phyloP scores from a whole-genome alignment of 768 basidiomycete species.

The Xerocomus potaroensis region DNA sequence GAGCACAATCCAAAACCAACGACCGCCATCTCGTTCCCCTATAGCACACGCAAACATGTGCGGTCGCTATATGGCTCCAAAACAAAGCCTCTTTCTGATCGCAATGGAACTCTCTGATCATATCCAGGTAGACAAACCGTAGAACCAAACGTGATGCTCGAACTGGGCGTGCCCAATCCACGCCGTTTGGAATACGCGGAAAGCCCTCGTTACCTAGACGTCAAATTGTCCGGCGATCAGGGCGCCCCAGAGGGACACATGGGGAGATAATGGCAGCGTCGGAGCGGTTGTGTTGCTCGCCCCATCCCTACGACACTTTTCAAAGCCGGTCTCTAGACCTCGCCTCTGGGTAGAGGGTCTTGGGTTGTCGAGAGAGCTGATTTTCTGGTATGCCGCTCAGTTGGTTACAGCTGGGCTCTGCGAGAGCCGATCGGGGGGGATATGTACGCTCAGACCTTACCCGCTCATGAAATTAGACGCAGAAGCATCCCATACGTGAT shows the following conservation, averaged over 20 bases:
- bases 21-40: slow-evolving; percentile 20
- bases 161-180: too few relatives aligned
- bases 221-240: not conserved
- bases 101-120: too few relatives aligned
- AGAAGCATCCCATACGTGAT: slow-evolving; percentile 44
- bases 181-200: too few relatives aligned
- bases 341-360: slow-evolving; percentile 37
- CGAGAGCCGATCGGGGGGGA: slow-evolving; percentile 62
- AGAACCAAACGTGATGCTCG: too few relatives aligned
- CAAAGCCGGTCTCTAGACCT: slow-evolving; percentile 33
- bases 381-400: slow-evolving; percentile 71
- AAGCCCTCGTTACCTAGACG: not conserved
- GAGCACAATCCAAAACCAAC: slow-evolving; percentile 1
- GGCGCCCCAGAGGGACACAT: slow-evolving; percentile 14
- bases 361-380: slow-evolving; percentile 32
- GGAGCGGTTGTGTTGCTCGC: slow-evolving; percentile 30
- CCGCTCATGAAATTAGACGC: slow-evolving; percentile 55
- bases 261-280: slow-evolving; percentile 12
- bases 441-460: slow-evolving; percentile 78
- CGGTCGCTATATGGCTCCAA: too few relatives aligned
- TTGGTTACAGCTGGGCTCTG: slow-evolving; percentile 54
- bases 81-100: too few relatives aligned
- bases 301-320: slow-evolving; percentile 58
- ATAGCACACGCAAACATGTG: too few relatives aligned
- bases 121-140: too few relatives aligned